Evolutionary conservation across 495 filamentous ascomycete species (phyloP).

Genomic region (Jackrogersella minutella): DNA sequence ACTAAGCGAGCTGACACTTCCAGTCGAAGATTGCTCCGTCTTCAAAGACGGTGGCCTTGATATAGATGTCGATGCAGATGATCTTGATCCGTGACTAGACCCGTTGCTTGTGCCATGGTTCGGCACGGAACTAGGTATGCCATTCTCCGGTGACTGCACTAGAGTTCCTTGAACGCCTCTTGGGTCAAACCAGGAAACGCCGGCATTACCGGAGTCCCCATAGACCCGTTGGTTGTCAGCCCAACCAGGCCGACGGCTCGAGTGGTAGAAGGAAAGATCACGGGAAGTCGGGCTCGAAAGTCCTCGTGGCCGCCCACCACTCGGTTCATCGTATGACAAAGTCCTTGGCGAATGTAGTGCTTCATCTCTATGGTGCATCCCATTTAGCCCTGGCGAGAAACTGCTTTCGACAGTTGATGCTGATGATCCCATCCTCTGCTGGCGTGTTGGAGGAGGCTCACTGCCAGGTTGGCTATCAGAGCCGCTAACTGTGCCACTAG

Average conservation of each 20-base stretch:
- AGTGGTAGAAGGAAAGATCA: slow-evolving; percentile 27
- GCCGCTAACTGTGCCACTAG: slow-evolving; percentile 50
- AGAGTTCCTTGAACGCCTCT: slow-evolving; percentile 29
- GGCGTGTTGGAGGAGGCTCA: slow-evolving; percentile 52
- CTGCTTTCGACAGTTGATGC: slow-evolving; percentile 48
- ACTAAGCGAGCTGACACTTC: slow-evolving; percentile 45
- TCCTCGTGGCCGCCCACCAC: slow-evolving; percentile 30
- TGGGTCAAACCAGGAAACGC: slow-evolving; percentile 39
- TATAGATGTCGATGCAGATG: slow-evolving; percentile 36
- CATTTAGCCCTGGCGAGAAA: slow-evolving; percentile 37
- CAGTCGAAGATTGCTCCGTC: slow-evolving; percentile 51
- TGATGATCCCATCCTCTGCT: slow-evolving; percentile 51
- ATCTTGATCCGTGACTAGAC: slow-evolving; percentile 31
- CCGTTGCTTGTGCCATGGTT: slow-evolving; percentile 14
- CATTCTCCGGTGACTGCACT: slow-evolving; percentile 40
- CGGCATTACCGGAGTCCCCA: slow-evolving; percentile 20
- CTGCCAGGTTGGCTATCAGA: slow-evolving; percentile 55
- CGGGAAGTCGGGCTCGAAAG: slow-evolving; percentile 42
- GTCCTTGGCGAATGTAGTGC: slow-evolving; percentile 46
- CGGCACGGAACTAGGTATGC: slow-evolving; percentile 15
- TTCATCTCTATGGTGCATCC: slow-evolving; percentile 46
- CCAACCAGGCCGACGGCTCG: slow-evolving; percentile 31
- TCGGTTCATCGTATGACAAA: slow-evolving; percentile 29
- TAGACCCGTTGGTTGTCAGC: slow-evolving; percentile 24
- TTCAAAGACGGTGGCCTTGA: slow-evolving; percentile 45